phyloP scores from a whole-genome alignment of 78 protist species.

The Dictyostelium brefeldianum region DNA sequence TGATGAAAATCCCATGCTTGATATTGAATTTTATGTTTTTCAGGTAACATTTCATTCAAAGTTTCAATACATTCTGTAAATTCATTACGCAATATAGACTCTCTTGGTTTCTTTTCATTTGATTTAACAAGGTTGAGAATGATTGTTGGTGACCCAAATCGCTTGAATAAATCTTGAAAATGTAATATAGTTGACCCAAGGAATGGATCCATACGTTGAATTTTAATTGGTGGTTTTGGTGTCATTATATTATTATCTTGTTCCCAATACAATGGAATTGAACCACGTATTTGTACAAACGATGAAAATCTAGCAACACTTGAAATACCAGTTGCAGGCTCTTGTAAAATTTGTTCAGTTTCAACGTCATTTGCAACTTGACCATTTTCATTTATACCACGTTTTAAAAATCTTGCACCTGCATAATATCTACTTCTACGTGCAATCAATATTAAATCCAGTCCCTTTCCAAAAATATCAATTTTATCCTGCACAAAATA shows the following conservation, averaged over 20 bases:
- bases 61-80: slow-evolving; percentile 74
- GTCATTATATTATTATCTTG: slow-evolving; percentile 89
- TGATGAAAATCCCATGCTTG: slow-evolving; percentile 88
- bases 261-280: slow-evolving; percentile 98
- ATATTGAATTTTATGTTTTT: slow-evolving; percentile 54
- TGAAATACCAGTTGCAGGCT: slow-evolving; percentile 95
- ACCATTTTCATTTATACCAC: slow-evolving; percentile 94
- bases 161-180: slow-evolving; percentile 86
- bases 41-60: slow-evolving; percentile 87
- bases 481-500: slow-evolving; percentile 85
- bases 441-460: slow-evolving; percentile 94
- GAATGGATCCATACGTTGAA: slow-evolving; percentile 91
- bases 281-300: slow-evolving; percentile 92
- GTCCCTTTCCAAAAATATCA: slow-evolving; percentile 39
- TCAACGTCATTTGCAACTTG: slow-evolving; percentile 98
- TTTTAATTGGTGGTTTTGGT: slow-evolving; percentile 87
- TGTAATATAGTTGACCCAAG: slow-evolving; percentile 91
- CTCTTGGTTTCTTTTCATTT: slow-evolving; percentile 95
- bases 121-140: slow-evolving; percentile 92
- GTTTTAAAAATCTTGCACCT: slow-evolving; percentile 98
- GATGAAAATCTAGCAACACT: slow-evolving; percentile 91
- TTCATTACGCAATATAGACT: slow-evolving; percentile 83
- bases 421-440: slow-evolving; percentile 96
- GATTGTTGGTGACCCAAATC: slow-evolving; percentile 93
- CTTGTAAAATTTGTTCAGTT: slow-evolving; percentile 96